Conservation (phyloP, 768 basidiomycete species). For the Pisolithus orientalis region DNA sequence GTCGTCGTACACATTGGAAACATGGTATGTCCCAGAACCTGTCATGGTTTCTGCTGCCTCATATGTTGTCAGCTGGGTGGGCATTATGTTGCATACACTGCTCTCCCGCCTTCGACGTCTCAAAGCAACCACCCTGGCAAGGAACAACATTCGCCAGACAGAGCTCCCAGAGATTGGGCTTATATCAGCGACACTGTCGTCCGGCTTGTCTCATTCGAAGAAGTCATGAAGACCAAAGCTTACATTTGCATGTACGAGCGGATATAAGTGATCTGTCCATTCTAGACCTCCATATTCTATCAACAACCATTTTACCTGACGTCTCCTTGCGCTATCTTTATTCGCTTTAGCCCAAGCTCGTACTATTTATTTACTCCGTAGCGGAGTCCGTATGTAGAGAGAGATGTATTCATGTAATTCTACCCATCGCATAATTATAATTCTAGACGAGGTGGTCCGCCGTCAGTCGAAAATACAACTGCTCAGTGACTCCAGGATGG, state of each 20-base stretch:
- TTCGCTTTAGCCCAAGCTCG: background rate
- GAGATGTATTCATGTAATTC: background rate
- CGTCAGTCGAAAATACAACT: no score
- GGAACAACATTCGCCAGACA: slow-evolving; percentile 8
- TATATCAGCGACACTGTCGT: slow-evolving; percentile 89
- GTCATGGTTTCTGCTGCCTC: background rate
- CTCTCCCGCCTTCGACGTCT: slow-evolving; percentile 43
- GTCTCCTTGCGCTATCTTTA: background rate
- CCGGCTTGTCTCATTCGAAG: slow-evolving; percentile 73
- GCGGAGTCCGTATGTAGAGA: background rate
- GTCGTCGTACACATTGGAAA: slow-evolving; percentile 85
- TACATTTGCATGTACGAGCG: slow-evolving; percentile 94
- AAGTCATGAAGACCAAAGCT: slow-evolving; percentile 86
- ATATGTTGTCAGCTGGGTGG: slow-evolving; percentile 62
- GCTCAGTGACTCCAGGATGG: no score
- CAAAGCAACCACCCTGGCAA: slow-evolving; percentile 4
- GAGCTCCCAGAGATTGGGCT: slow-evolving; percentile 63
- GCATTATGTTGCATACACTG: slow-evolving; percentile 84
- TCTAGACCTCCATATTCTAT: background rate
- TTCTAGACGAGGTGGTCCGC: no score
- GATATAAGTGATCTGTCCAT: slow-evolving; percentile 29
- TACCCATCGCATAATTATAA: no score
- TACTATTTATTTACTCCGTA: background rate
- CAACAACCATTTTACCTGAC: background rate
- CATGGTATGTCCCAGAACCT: slow-evolving; percentile 50